Evolutionary conservation across 176 grass and related monocot genomes (phyloP).

Genomic region (Cocos nucifera): DNA sequence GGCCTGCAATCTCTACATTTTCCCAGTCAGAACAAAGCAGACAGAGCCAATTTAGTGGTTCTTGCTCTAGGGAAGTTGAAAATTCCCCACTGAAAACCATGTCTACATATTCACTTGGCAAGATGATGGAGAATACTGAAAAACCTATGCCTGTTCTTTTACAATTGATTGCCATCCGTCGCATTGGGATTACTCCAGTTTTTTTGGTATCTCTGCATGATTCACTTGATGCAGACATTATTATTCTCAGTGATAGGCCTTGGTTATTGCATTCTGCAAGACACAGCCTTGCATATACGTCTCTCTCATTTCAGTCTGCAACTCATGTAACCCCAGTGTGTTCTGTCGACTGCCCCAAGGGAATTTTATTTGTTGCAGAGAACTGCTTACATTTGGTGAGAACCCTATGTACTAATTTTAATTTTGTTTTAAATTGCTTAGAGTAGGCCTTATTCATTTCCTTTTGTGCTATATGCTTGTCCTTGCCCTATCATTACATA

Average conservation of each 20-base stretch:
- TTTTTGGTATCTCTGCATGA: conserved; percentile 63
- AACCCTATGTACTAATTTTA: neutral
- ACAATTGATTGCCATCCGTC: conserved; percentile 74
- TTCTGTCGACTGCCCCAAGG: conserved; percentile 73
- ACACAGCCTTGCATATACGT: conserved; percentile 92
- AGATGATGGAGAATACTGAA: conserved; percentile 15
- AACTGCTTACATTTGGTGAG: conserved; percentile 92
- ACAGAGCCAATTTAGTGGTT: conserved; percentile 26
- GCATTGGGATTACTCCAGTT: conserved; percentile 91
- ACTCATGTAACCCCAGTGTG: conserved; percentile 89
- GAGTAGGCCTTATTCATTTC: too few species aligned
- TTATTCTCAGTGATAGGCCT: conserved; percentile 88
- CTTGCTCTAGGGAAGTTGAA: neutral
- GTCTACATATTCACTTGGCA: conserved; percentile 21
- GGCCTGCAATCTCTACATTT: conserved; percentile 20
- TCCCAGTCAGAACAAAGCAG: conserved; percentile 28
- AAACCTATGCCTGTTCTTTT: conserved; percentile 28
- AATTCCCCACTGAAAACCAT: conserved; percentile 23
- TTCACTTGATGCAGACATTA: conserved; percentile 64
- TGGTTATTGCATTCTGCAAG: conserved; percentile 80
- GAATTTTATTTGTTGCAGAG: conserved; percentile 90
- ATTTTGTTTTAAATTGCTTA: neutral
- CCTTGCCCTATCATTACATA: too few species aligned
- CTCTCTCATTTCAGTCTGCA: conserved; percentile 83
- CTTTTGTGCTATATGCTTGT: too few species aligned